phyloP scores from a whole-genome alignment of 768 basidiomycete genomes.

The Amanita exitialis region DNA sequence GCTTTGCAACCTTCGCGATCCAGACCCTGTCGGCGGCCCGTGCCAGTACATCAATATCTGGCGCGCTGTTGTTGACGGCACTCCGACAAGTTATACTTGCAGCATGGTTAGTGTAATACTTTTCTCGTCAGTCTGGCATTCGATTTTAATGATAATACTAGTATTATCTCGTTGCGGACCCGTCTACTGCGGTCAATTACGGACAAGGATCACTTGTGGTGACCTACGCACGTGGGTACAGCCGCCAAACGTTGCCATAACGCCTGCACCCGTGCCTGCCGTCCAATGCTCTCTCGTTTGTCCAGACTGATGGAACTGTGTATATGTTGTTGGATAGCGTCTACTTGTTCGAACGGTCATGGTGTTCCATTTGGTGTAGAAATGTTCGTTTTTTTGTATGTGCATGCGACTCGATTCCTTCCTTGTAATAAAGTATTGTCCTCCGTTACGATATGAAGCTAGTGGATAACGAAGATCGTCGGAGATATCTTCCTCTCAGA shows the following conservation, averaged over 20 bases:
- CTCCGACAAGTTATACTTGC: slow-evolving; percentile 40
- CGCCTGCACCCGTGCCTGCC: slow-evolving; percentile 9
- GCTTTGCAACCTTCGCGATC: slow-evolving; percentile 31
- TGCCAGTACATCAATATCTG: slow-evolving; percentile 47
- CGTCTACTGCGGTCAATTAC: slow-evolving; percentile 33
- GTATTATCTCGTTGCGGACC: slow-evolving; percentile 35
- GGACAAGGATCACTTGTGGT: slow-evolving; percentile 36
- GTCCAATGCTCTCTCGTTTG: not conserved
- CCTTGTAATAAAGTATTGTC: not conserved
- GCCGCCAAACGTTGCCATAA: slow-evolving; percentile 24
- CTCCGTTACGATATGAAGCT: not conserved
- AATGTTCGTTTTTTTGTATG: not conserved
- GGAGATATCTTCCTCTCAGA: slow-evolving; percentile 25
- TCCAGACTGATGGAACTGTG: not conserved
- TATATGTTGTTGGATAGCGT: not conserved
- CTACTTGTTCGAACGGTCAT: not conserved
- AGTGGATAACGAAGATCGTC: slow-evolving; percentile 7
- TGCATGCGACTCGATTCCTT: no score
- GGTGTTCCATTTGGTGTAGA: not conserved
- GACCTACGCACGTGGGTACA: slow-evolving; percentile 37
- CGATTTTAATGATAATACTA: slow-evolving; percentile 9
- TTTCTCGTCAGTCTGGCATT: not conserved
- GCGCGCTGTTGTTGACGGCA: slow-evolving; percentile 34
- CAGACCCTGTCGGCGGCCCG: slow-evolving; percentile 30
- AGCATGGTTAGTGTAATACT: slow-evolving; percentile 26